These are phyloP conservation scores for Parathielavia appendiculata DNA, from an alignment of 495 filamentous ascomycete species.

Conservation along the genomic window DNA sequence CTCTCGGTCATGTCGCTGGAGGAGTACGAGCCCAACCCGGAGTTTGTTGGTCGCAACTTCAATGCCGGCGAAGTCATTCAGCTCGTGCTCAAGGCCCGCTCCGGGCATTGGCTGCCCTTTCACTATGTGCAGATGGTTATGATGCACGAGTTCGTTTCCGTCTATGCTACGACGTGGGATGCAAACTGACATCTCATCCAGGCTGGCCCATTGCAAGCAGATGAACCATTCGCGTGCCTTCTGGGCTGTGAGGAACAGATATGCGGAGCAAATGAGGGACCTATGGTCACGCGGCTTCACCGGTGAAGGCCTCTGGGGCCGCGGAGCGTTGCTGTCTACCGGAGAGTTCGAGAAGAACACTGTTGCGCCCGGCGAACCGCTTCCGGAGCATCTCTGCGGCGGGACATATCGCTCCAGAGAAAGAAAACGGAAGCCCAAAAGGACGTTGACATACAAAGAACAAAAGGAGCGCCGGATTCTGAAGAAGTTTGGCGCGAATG, in stretches of 20 bases:
- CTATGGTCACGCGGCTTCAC: conserved; percentile 63
- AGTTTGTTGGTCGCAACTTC: conserved; percentile 77
- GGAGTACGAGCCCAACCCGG: conserved; percentile 66
- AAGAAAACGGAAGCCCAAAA: conserved; percentile 49
- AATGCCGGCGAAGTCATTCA: conserved; percentile 81
- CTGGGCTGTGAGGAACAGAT: conserved; percentile 66
- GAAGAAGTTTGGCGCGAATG: conserved; percentile 70
- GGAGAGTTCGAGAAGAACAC: conserved; percentile 52
- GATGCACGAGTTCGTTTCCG: conserved; percentile 58
- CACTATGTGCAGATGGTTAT: conserved; percentile 78
- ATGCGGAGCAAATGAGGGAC: conserved; percentile 56
- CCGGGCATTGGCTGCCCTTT: conserved; percentile 67
- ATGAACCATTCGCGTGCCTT: conserved; percentile 76
- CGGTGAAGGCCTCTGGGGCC: conserved; percentile 74
- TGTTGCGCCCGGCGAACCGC: conserved; percentile 44
- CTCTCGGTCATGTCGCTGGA: conserved; percentile 68
- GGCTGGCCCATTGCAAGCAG: conserved; percentile 70
- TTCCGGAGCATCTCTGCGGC: conserved; percentile 64
- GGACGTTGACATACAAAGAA: conserved; percentile 57
- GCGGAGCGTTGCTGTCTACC: conserved; percentile 54
- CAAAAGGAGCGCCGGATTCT: conserved; percentile 57
- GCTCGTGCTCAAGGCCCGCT: conserved; percentile 62
- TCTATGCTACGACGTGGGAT: neutral
- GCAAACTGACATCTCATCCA: conserved; percentile 26
- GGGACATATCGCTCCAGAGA: conserved; percentile 57